phyloP scores from a whole-genome alignment of 495 filamentous ascomycete genomes.

The Talaromyces borbonicus region DNA sequence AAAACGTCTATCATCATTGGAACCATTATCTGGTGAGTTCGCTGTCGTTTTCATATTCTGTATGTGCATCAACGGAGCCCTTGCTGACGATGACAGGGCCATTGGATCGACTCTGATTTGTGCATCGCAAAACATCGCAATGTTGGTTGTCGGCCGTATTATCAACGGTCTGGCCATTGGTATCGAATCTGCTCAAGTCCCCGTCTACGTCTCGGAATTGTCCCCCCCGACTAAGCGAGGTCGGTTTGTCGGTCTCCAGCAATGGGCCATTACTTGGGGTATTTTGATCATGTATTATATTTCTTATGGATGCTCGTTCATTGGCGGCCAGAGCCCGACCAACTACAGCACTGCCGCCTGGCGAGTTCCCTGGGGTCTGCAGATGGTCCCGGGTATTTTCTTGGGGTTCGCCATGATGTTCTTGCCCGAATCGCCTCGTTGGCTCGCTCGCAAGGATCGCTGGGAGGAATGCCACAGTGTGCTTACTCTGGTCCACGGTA shows the following conservation, averaged over 20 bases:
- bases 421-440: slow-evolving; percentile 68
- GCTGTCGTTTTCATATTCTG: not conserved
- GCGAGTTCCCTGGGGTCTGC: slow-evolving; percentile 67
- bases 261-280: slow-evolving; percentile 76
- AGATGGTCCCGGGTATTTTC: slow-evolving; percentile 60
- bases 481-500: slow-evolving; percentile 55
- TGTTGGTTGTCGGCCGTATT: slow-evolving; percentile 64
- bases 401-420: slow-evolving; percentile 53
- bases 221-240: slow-evolving; percentile 61
- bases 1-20: slow-evolving; percentile 58
- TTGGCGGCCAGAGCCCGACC: slow-evolving; percentile 29
- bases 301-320: slow-evolving; percentile 64
- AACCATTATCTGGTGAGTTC: slow-evolving; percentile 49
- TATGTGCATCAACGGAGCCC: not conserved
- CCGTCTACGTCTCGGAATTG: slow-evolving; percentile 69
- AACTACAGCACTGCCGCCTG: slow-evolving; percentile 45
- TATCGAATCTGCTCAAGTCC: slow-evolving; percentile 70
- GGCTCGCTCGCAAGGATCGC: slow-evolving; percentile 63
- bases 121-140: slow-evolving; percentile 62
- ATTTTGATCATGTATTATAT: slow-evolving; percentile 77
- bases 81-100: slow-evolving; percentile 22
- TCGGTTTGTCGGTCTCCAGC: slow-evolving; percentile 59
- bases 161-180: slow-evolving; percentile 71
- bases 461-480: slow-evolving; percentile 62
- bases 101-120: slow-evolving; percentile 60